phyloP scores from a whole-genome alignment of 768 basidiomycete species.

The Suillus hirtellus region DNA sequence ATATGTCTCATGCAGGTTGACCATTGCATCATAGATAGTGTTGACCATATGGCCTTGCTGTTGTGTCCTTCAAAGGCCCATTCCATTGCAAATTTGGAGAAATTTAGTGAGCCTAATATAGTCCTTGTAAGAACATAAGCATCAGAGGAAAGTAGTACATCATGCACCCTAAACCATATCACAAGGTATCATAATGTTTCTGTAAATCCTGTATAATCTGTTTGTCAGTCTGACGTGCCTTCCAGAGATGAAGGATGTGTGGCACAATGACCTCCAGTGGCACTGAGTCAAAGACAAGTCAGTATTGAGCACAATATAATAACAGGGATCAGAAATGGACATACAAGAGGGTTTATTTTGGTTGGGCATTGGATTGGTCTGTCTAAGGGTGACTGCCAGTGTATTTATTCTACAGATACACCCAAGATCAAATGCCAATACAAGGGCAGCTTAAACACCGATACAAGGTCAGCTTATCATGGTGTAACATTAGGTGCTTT shows the following conservation, averaged over 20 bases:
- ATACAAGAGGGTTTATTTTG: constrained; percentile 1
- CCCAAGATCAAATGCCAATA: not conserved
- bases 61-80: not conserved
- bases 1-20: not conserved
- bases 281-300: not conserved
- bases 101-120: not conserved
- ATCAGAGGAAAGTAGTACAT: not conserved
- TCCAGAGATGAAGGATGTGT: constrained; percentile 2
- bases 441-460: not conserved
- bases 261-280: not conserved
- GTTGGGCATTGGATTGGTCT: not conserved
- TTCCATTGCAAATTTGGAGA: not conserved
- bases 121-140: not conserved
- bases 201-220: not conserved
- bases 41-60: not conserved
- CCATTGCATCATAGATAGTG: not conserved
- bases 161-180: constrained; percentile 1
- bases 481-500: no score
- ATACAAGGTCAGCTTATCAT: no score
- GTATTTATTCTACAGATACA: not conserved
- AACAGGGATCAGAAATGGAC: not conserved
- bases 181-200: not conserved
- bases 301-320: not conserved
- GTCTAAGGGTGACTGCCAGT: not conserved
- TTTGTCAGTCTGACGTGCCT: not conserved